phyloP scores from a whole-genome alignment of 2,329 filamentous ascomycete species.

The Chaetomium globosum region DNA sequence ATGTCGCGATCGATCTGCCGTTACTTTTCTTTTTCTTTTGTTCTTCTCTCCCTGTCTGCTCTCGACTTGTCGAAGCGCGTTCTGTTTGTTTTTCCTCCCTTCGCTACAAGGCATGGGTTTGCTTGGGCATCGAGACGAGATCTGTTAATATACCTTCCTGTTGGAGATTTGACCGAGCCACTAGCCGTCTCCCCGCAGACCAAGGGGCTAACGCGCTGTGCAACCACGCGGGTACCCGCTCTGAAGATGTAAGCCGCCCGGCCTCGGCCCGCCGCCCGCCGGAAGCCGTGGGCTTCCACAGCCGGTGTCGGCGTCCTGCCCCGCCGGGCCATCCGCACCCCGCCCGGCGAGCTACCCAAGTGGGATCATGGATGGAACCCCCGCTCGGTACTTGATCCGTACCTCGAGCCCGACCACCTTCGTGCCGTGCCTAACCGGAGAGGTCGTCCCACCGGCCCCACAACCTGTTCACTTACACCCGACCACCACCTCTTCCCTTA shows the following conservation, averaged over 20 bases:
- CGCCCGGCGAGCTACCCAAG: slow-evolving; percentile 1
- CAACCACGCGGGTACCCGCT: not conserved
- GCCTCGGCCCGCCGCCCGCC: slow-evolving; percentile 5
- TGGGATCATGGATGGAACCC: not conserved
- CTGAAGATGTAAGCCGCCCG: not conserved
- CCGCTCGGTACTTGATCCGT: slow-evolving; percentile 6
- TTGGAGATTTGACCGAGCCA: slow-evolving; percentile 12
- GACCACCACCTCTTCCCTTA: not conserved
- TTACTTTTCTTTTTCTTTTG: slow-evolving; percentile 18
- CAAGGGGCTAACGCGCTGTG: too few relatives aligned
- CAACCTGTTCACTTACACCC: slow-evolving; percentile 13
- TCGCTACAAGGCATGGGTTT: slow-evolving; percentile 17
- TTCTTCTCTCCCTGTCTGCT: not conserved
- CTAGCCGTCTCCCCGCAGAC: not conserved
- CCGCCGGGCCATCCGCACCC: slow-evolving; percentile 13
- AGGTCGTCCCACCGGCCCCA: not conserved
- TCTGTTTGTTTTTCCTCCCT: slow-evolving; percentile 4
- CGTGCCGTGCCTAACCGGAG: slow-evolving; percentile 18
- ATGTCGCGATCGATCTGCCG: slow-evolving; percentile 8
- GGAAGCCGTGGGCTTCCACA: slow-evolving; percentile 7
- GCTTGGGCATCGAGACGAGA: slow-evolving; percentile 24
- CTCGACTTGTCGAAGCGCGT: not conserved
- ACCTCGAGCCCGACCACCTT: not conserved
- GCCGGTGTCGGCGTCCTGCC: slow-evolving; percentile 13
- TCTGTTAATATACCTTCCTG: slow-evolving; percentile 27